phyloP scores from a whole-genome alignment of 2,329 filamentous ascomycete species.

The Arthrocladium fulminans region DNA sequence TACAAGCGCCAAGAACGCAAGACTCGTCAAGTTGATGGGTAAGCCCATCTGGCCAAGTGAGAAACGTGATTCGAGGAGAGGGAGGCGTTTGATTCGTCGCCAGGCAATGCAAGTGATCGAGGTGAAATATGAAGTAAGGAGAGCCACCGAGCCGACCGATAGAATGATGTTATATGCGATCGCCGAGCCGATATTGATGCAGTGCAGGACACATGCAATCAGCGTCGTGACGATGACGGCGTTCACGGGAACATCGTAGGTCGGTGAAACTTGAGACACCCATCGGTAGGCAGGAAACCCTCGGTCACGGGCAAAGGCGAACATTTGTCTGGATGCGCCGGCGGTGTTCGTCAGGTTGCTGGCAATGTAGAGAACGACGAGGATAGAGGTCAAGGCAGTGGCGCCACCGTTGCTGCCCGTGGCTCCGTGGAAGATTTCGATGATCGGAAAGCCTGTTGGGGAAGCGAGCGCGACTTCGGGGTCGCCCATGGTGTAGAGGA shows the following conservation, averaged over 20 bases:
- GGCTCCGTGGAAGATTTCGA: slow-evolving; percentile 26
- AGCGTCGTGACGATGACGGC: slow-evolving; percentile 36
- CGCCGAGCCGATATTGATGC: slow-evolving; percentile 26
- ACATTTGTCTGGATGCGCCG: slow-evolving; percentile 28
- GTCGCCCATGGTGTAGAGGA: slow-evolving; percentile 32
- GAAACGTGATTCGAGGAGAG: slow-evolving; percentile 31
- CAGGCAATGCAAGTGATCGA: slow-evolving; percentile 30
- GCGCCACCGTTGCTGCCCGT: slow-evolving; percentile 24
- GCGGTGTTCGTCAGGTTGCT: slow-evolving; percentile 28
- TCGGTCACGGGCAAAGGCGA: slow-evolving; percentile 32
- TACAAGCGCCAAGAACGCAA: slow-evolving; percentile 19
- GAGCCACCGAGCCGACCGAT: slow-evolving; percentile 30
- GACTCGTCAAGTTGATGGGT: slow-evolving; percentile 29
- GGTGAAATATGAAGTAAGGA: slow-evolving; percentile 35
- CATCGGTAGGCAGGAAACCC: slow-evolving; percentile 27
- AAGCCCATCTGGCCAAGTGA: slow-evolving; percentile 32
- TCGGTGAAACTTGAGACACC: slow-evolving; percentile 14
- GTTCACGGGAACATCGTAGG: slow-evolving; percentile 21
- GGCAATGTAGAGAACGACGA: slow-evolving; percentile 28
- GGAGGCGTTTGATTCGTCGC: slow-evolving; percentile 28
- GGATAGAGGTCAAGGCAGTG: slow-evolving; percentile 25
- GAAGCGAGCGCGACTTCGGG: slow-evolving; percentile 24
- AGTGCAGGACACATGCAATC: slow-evolving; percentile 36
- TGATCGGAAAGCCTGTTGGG: slow-evolving; percentile 28
- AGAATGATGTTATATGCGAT: slow-evolving; percentile 37